These are phyloP conservation scores for Chamaenerion angustifolium DNA, from an alignment of 345 rosid species.

Conservation along the genomic window DNA sequence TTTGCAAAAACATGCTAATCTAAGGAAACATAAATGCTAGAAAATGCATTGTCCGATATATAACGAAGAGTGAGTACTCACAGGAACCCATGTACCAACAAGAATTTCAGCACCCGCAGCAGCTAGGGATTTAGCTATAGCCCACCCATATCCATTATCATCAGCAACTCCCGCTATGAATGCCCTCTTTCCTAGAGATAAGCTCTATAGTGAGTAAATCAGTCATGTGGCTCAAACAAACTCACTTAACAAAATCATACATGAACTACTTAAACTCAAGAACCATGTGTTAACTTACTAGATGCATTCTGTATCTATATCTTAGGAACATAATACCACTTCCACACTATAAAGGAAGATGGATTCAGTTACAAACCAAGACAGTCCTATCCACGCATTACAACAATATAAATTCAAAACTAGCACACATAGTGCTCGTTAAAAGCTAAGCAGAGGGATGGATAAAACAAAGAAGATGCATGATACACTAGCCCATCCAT, in stretches of 20 bases:
- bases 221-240: too few relatives aligned
- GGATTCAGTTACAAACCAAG: too few relatives aligned
- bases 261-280: too few relatives aligned
- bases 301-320: too few relatives aligned
- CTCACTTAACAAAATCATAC: too few relatives aligned
- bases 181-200: slow-evolving; percentile 73
- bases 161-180: slow-evolving; percentile 97
- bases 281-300: too few relatives aligned
- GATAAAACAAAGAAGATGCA: neutral
- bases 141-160: slow-evolving; percentile 99
- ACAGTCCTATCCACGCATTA: too few relatives aligned
- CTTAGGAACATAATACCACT: too few relatives aligned
- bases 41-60: neutral
- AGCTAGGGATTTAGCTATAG: slow-evolving; percentile 95
- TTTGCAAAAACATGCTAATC: too few relatives aligned
- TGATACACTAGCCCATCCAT: neutral
- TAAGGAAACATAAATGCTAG: neutral
- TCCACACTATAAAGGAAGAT: too few relatives aligned
- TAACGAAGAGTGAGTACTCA: slow-evolving; percentile 19
- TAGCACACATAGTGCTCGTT: too few relatives aligned
- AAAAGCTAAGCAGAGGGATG: neutral
- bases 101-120: slow-evolving; percentile 97
- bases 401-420: too few relatives aligned
- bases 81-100: slow-evolving; percentile 99
- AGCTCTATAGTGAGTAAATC: neutral